Conservation (phyloP, 148 eudicot genomes). For the Dianthus caryophyllus region DNA sequence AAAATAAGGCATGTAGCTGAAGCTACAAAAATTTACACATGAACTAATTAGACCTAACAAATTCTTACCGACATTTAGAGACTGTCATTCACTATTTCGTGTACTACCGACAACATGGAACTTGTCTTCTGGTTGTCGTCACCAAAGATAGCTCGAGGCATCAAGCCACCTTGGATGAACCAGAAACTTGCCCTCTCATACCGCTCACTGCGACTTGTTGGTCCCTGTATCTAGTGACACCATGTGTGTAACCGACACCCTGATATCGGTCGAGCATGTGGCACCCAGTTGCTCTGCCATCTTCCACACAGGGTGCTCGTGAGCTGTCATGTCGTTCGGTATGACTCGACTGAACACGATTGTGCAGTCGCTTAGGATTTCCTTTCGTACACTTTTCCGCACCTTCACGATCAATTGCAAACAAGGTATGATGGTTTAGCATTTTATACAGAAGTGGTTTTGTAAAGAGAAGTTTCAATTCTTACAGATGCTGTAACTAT, state of each 20-base stretch:
- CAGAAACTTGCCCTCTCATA: constrained; percentile 50
- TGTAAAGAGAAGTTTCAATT: neutral
- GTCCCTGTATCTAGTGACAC: constrained; percentile 59
- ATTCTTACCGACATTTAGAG: too few species aligned
- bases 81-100: neutral
- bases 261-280: constrained; percentile 43
- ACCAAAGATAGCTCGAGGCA: constrained; percentile 62
- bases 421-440: neutral
- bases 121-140: constrained; percentile 61
- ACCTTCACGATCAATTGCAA: constrained; percentile 38
- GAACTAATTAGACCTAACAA: neutral
- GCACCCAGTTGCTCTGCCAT: constrained; percentile 81
- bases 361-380: constrained; percentile 53
- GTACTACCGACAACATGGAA: constrained; percentile 34
- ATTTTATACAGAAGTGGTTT: neutral
- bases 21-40: constrained; percentile 15
- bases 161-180: constrained; percentile 73
- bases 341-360: constrained; percentile 65
- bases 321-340: constrained; percentile 39
- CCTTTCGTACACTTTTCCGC: constrained; percentile 49
- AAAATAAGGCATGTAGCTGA: constrained; percentile 3
- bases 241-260: constrained; percentile 57
- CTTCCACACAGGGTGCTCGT: constrained; percentile 54
- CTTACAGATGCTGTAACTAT: neutral
- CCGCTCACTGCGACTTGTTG: constrained; percentile 75